A percentile compares a stretch with the other conserved stretches of the same genome.
Evolutionary conservation across 2,329 filamentous ascomycete genomes (phyloP).

Genomic region (Neopestalotiopsis rosae): DNA sequence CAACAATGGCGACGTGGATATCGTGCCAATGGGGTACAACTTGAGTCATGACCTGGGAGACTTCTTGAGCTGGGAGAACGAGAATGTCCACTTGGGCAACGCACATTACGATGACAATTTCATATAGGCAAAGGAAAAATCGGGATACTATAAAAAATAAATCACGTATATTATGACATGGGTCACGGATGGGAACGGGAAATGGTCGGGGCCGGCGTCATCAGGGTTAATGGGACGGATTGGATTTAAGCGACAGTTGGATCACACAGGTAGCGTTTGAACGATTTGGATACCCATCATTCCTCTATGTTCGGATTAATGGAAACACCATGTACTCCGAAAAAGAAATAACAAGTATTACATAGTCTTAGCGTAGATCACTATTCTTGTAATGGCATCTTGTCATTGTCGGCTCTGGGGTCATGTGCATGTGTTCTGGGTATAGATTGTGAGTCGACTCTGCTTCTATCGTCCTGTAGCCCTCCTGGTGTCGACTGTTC

Average conservation of each 20-base stretch:
- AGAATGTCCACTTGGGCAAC: constrained; percentile 47
- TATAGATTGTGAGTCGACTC: too few species aligned
- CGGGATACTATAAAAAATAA: not conserved
- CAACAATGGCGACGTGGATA: constrained; percentile 44
- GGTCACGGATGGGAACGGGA: not conserved
- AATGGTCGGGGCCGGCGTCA: not conserved
- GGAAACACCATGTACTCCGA: not conserved
- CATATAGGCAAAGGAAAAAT: constrained; percentile 10
- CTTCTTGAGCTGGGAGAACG: constrained; percentile 62
- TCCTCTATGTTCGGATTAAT: not conserved
- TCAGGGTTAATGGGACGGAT: not conserved
- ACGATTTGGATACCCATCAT: not conserved
- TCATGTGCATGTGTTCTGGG: not conserved
- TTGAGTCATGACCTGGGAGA: constrained; percentile 63
- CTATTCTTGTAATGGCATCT: not conserved
- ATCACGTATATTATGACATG: not conserved
- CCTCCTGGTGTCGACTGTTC: too few species aligned
- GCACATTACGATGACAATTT: constrained; percentile 17
- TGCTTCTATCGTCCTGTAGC: too few species aligned
- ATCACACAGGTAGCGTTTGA: not conserved
- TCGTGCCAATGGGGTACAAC: constrained; percentile 66
- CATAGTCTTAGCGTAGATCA: not conserved
- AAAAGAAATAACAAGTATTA: not conserved
- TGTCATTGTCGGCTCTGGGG: not conserved
- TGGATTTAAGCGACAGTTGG: not conserved